phyloP scores from a whole-genome alignment of 148 eudicot species.

The Spergularia marina region DNA sequence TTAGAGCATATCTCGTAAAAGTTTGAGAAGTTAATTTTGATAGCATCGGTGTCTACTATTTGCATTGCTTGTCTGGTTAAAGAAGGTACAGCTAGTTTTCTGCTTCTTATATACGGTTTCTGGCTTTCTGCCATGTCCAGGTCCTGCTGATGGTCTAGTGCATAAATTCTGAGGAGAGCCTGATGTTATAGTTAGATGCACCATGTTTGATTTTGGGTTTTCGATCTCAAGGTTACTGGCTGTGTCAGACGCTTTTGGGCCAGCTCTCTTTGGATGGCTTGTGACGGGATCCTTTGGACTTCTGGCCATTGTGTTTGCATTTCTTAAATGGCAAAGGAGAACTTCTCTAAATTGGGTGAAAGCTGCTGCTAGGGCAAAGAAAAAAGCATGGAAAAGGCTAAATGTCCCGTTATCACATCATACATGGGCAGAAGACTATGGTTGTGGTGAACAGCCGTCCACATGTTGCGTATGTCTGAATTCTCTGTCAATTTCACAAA shows the following conservation, averaged over 20 bases:
- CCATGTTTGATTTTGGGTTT: constrained; percentile 51
- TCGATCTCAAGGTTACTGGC: constrained; percentile 42
- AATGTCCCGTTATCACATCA: constrained; percentile 74
- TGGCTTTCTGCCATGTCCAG: constrained; percentile 14
- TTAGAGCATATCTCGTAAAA: background rate
- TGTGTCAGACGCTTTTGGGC: constrained; percentile 44
- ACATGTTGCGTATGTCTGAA: constrained; percentile 82
- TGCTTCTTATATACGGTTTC: constrained; percentile 7
- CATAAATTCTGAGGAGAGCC: constrained; percentile 6
- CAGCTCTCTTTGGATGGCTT: constrained; percentile 65
- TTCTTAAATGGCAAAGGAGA: constrained; percentile 71
- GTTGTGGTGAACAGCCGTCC: constrained; percentile 59
- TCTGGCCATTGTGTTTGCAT: constrained; percentile 55
- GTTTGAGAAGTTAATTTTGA: background rate
- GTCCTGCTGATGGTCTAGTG: constrained; percentile 15
- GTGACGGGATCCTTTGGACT: constrained; percentile 71
- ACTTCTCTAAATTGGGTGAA: constrained; percentile 80
- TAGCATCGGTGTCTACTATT: background rate
- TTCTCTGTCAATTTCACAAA: constrained; percentile 49
- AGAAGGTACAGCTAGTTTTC: background rate
- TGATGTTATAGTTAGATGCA: constrained; percentile 27
- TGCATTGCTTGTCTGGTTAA: background rate
- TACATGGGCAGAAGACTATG: constrained; percentile 75
- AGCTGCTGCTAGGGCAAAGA: constrained; percentile 81
- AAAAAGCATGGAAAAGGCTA: constrained; percentile 73